Base-by-base conservation (phyloP, 768 basidiomycete species). In the Pisolithus marmoratus region DNA sequence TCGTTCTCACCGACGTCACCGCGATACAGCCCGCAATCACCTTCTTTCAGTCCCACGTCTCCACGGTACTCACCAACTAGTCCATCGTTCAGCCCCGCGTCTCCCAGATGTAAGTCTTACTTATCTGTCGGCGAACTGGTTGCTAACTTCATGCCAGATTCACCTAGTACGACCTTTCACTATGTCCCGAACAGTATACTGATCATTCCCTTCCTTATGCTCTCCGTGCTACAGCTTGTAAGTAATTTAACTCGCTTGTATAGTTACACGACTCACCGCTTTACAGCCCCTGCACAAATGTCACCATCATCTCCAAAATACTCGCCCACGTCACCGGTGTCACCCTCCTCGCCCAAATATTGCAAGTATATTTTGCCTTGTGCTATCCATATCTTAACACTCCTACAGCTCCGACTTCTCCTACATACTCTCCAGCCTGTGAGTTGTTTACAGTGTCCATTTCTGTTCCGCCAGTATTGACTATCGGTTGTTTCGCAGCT, bases 271-370 rank as follows among this genome's bases (percentile, higher is more conserved):
- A 34, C 52, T 55, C 31, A 60, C 20, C 51, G 46, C 50, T 54
- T 55, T 43, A 51, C 60, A 87, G 87, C 89, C 5, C 88, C 90
- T 31, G 79, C 83, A 22, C 85, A 89, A 50, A 80, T 87, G 74
- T 94, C 93, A 8, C 93, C 92, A 0, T 83, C 93, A 4, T 94
- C 91, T 27, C 93, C 93, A 7, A 90, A 86, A 61, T 96, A 94
- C 69, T 94, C 91, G 11, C 94, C 94, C 3, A 92, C 94, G 0
- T 94, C 92, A 4, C 94, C 94, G 67, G 82, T 85, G 8, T 93
- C 90, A 2, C 94, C 94, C 0, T 81, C 94, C 3, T 94, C 92
- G 34, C 94, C 94, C 50, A 90, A 87, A 79, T 92, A 91, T 67
- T 92, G 90, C 91, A 70, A 57, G 89, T 75, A 5, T 11, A 6